These are phyloP conservation scores for Daldinia childiae DNA, from an alignment of 495 filamentous ascomycete species.

Conservation along the genomic window DNA sequence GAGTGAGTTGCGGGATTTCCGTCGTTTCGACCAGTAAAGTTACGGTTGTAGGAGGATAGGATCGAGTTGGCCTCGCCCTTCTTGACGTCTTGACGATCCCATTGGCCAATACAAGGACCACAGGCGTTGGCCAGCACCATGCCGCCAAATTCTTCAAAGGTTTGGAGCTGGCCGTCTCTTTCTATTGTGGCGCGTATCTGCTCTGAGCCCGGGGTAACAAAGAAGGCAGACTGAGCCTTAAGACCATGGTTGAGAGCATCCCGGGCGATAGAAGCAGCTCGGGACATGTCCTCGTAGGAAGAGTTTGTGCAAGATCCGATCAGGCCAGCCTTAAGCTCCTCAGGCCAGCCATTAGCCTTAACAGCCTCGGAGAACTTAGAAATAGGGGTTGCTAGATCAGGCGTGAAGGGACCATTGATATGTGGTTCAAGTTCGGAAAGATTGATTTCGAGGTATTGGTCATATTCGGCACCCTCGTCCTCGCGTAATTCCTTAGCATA, in stretches of 20 bases:
- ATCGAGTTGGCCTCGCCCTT: conserved; percentile 98
- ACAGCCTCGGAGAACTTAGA: conserved; percentile 97
- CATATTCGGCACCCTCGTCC: conserved; percentile 95
- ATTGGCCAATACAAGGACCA: conserved; percentile 83
- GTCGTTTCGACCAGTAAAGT: conserved; percentile 99
- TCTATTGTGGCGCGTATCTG: conserved; percentile 96
- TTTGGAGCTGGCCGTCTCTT: conserved; percentile 94
- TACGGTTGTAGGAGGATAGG: conserved; percentile 96
- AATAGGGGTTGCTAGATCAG: conserved; percentile 96
- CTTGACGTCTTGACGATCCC: conserved; percentile 93
- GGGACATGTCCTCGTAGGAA: conserved; percentile 99
- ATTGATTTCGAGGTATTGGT: conserved; percentile 96
- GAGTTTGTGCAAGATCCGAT: conserved; percentile 99
- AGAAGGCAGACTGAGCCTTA: conserved; percentile 93
- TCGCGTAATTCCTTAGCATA: conserved; percentile 89
- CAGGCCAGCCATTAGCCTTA: conserved; percentile 93
- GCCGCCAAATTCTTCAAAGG: conserved; percentile 97
- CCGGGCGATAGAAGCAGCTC: conserved; percentile 91
- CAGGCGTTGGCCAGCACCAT: conserved; percentile 97
- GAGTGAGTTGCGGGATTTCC: conserved; percentile 98
- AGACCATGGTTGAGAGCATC: conserved; percentile 94
- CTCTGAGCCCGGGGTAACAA: conserved; percentile 95
- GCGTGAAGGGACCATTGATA: conserved; percentile 99
- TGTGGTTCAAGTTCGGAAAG: conserved; percentile 94
- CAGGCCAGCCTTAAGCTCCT: conserved; percentile 95